Percentiles rank a stretch among this genome's conserved stretches.
Conservation (phyloP, 257 asterid species). For the Marsdenia floribunda region DNA sequence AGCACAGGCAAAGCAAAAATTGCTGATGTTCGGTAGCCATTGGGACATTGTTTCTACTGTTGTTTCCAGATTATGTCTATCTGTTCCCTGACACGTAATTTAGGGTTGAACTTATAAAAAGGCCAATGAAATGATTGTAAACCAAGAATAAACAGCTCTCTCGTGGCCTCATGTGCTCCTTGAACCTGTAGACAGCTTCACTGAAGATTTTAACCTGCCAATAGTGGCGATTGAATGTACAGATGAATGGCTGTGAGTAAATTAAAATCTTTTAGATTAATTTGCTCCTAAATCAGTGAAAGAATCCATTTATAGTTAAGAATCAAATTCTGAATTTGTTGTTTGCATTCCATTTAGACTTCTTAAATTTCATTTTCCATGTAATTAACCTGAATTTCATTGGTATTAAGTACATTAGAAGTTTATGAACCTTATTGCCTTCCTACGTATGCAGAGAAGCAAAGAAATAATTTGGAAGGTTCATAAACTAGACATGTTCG, state of each 20-base stretch:
- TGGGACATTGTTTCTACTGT: too few relatives aligned
- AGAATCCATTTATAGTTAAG: not conserved
- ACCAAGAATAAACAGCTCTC: not conserved
- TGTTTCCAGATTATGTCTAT: not conserved
- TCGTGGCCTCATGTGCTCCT: not conserved
- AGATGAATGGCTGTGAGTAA: not conserved
- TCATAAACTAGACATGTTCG: too few relatives aligned
- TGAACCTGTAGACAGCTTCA: not conserved
- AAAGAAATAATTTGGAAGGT: too few relatives aligned
- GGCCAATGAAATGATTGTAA: not conserved
- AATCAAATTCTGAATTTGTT: not conserved
- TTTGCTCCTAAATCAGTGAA: not conserved
- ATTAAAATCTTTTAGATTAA: not conserved
- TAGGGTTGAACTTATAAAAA: not conserved
- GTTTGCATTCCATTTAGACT: too few relatives aligned
- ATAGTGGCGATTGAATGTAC: not conserved
- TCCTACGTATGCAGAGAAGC: too few relatives aligned
- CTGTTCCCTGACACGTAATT: not conserved
- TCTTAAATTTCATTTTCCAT: too few relatives aligned
- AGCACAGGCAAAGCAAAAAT: not conserved
- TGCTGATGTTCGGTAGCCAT: not conserved
- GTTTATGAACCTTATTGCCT: too few relatives aligned
- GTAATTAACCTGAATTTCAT: too few relatives aligned
- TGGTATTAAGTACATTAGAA: too few relatives aligned
- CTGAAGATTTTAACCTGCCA: not conserved